These are phyloP conservation scores for Amphirosellinia nigrospora DNA, from an alignment of 495 filamentous ascomycete genomes.

Conservation along the genomic window DNA sequence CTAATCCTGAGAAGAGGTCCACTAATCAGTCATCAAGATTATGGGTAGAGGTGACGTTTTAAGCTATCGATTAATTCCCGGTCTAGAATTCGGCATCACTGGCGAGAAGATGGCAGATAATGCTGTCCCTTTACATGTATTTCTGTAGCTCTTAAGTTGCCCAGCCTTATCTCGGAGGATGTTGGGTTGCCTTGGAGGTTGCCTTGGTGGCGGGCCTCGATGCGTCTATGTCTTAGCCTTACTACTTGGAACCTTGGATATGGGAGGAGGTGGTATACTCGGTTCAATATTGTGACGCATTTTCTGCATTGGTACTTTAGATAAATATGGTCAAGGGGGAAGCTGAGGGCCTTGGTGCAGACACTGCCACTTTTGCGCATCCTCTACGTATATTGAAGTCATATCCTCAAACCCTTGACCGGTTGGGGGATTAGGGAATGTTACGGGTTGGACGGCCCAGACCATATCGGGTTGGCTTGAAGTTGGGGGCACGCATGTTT, in stretches of 20 bases:
- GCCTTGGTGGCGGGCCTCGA: background rate
- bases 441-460: conserved; percentile 5
- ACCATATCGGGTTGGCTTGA: conserved; percentile 32
- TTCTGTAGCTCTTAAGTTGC: background rate
- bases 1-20: background rate
- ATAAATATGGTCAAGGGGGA: background rate
- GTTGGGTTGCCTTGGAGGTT: background rate
- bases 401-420: background rate
- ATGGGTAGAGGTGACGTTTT: background rate
- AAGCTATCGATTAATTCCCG: background rate
- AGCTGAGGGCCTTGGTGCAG: background rate
- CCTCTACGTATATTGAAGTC: background rate
- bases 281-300: background rate
- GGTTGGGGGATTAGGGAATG: background rate
- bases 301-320: background rate
- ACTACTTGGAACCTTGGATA: background rate
- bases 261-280: background rate
- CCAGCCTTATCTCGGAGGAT: background rate
- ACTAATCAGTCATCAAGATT: background rate
- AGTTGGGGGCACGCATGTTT: conserved; percentile 13
- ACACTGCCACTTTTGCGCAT: background rate
- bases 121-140: background rate
- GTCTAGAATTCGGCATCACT: background rate
- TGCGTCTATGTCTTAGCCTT: background rate
- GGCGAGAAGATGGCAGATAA: background rate